Evolutionary conservation across 2,329 filamentous ascomycete species (phyloP), one percentile per base, ranked within the genome.

Genomic region (Tricladium varicosporioides): DNA sequence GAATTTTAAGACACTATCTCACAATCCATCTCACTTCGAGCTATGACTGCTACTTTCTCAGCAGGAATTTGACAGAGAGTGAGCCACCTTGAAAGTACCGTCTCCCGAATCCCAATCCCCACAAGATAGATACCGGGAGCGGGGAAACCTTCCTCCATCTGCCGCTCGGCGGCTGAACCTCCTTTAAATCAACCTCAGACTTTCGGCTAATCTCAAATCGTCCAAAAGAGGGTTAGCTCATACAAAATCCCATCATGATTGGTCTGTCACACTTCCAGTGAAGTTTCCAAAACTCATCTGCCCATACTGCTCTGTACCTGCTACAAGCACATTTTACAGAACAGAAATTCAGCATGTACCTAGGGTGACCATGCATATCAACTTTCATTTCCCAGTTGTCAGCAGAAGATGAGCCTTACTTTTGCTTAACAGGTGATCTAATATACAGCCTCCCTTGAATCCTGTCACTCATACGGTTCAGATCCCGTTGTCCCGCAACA

Each of bases 91-190:
- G 11, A n/a, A n/a, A 10, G 46, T 31, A 10, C 10, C 10, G 44
- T n/a, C n/a, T n/a, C n/a, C n/a, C n/a, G n/a, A n/a, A n/a, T n/a
- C n/a, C 10, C 16, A 15, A 8, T 11, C 43, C 7, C 2, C 7
- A 53, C 10, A 16, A 19, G 1, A 47, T 22, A 32, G 19, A 18
- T 15, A 44, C 36, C 31, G 46, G 44, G 32, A 57, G 60, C 58
- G 63, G 63, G 58, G 54, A 61, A 62, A 65, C 48, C 46, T 48
- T 50, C 58, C 56, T 59, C 57, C 58, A 58, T 61, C 48, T 65
- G 52, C 60, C 57, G 56, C 11, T 47, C 54, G 51, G 50, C 44
- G 53, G 31, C 44, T 50, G 19, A 47, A 40, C 51, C 49, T 44
- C 49, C 32, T 47, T 52, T 49, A 54, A 47, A 56, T 50, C 52